Conservation (phyloP, 2,329 filamentous ascomycete species). For the Coniochaeta prunicola region DNA sequence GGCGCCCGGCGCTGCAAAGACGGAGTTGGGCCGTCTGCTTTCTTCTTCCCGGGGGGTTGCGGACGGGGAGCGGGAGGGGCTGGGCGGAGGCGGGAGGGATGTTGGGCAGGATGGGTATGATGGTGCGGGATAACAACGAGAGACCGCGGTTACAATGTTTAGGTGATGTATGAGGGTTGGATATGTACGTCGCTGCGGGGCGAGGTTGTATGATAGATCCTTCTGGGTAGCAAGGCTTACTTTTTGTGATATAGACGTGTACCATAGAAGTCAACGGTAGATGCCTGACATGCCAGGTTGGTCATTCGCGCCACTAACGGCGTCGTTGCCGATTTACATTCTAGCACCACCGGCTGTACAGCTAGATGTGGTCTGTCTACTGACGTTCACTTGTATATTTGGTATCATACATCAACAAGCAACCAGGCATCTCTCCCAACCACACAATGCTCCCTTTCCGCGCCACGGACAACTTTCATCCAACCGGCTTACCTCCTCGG, state of each 20-base stretch:
- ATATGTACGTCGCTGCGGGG: neutral
- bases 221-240: neutral
- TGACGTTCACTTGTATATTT: constrained; percentile 1
- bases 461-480: neutral
- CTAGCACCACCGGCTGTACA: neutral
- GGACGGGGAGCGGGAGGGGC: neutral
- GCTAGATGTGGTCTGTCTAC: neutral
- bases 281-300: too few species aligned
- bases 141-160: too few species aligned
- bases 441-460: constrained; percentile 11
- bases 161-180: neutral
- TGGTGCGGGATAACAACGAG: neutral
- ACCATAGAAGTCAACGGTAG: neutral
- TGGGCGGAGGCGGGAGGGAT: neutral
- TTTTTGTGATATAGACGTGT: neutral
- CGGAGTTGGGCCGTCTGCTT: constrained; percentile 14
- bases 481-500: constrained; percentile 61
- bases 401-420: constrained; percentile 3
- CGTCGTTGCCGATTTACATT: neutral
- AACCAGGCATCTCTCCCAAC: constrained; percentile 5
- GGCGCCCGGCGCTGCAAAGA: constrained; percentile 8
- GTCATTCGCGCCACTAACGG: neutral
- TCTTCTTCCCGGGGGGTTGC: constrained; percentile 8
- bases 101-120: neutral
- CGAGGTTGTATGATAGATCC: neutral